A percentile compares a stretch with the other conserved stretches of the same genome.
Conservation (phyloP, 805 yeast genomes). For the baker's yeast (Saccharomyces cerevisiae) region DNA sequence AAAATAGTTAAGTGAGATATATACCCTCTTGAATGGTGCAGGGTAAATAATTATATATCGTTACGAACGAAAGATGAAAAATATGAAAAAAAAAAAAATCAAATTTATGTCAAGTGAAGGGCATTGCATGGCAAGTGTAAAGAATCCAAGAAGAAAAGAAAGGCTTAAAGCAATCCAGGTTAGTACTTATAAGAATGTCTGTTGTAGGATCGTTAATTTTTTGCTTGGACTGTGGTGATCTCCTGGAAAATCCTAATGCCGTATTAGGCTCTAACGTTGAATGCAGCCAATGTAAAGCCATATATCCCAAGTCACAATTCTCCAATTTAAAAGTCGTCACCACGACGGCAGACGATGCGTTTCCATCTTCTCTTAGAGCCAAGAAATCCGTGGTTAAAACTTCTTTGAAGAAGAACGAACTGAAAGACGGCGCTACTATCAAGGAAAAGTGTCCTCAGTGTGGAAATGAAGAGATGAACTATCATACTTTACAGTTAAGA, state of each 20-base stretch:
- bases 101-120: not conserved
- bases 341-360: slow-evolving; percentile 82
- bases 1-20: not conserved
- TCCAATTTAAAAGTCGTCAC: slow-evolving; percentile 80
- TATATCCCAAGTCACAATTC: slow-evolving; percentile 38
- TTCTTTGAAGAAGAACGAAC: slow-evolving; percentile 59
- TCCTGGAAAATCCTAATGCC: slow-evolving; percentile 59
- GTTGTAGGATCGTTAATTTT: slow-evolving; percentile 92
- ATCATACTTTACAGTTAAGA: slow-evolving; percentile 91
- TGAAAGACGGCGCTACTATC: slow-evolving; percentile 93
- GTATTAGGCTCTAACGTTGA: slow-evolving; percentile 36
- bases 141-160: not conserved
- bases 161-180: not conserved
- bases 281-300: slow-evolving; percentile 46
- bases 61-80: not conserved
- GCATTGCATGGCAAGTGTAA: not conserved
- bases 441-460: slow-evolving; percentile 98
- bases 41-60: not conserved
- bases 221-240: slow-evolving; percentile 87
- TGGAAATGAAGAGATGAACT: slow-evolving; percentile 96
- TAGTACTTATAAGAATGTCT: slow-evolving; percentile 49
- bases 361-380: slow-evolving; percentile 75
- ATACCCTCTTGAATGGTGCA: not conserved
- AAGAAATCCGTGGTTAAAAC: slow-evolving; percentile 91
- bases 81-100: not conserved